phyloP scores from a whole-genome alignment of 305 asterid species.

The Caryopteris hybrid region DNA sequence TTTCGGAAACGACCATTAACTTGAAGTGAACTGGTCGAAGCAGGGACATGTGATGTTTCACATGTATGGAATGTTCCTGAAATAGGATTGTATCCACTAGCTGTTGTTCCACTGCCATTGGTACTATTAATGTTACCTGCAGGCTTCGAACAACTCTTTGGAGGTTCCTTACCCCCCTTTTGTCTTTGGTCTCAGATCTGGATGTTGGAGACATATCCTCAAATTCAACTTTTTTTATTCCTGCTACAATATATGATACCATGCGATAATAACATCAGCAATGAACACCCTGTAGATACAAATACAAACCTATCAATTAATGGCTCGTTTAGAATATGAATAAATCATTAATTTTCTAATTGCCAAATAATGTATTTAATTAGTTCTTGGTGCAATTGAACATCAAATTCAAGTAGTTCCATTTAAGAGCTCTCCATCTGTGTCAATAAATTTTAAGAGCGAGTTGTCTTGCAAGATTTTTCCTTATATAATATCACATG shows the following conservation, averaged over 20 bases:
- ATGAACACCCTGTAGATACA: no score
- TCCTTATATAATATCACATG: not conserved
- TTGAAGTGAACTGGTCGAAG: conserved; percentile 36
- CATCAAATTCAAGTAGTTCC: not conserved
- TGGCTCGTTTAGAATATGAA: not conserved
- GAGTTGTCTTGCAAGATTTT: not conserved
- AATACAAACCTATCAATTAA: not conserved
- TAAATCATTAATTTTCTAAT: not conserved
- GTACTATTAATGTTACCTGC: conserved; percentile 39
- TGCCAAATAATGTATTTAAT: not conserved
- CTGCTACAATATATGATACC: conserved; percentile 29
- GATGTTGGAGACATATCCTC: conserved; percentile 61
- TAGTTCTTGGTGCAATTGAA: not conserved
- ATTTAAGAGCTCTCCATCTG: not conserved
- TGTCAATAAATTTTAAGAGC: not conserved
- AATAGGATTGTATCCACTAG: conserved; percentile 80
- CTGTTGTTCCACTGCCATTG: conserved; percentile 40
- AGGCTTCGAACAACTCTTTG: conserved; percentile 55
- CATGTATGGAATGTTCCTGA: conserved; percentile 61
- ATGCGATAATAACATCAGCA: conserved; percentile 3
- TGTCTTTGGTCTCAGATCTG: conserved; percentile 68
- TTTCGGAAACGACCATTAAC: conserved; percentile 60
- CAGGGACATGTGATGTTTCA: conserved; percentile 52
- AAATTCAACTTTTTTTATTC: conserved; percentile 23
- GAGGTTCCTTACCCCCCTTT: conserved; percentile 54